Base-by-base conservation (phyloP, 331 rosid genomes). In the Quercus phellos region DNA sequence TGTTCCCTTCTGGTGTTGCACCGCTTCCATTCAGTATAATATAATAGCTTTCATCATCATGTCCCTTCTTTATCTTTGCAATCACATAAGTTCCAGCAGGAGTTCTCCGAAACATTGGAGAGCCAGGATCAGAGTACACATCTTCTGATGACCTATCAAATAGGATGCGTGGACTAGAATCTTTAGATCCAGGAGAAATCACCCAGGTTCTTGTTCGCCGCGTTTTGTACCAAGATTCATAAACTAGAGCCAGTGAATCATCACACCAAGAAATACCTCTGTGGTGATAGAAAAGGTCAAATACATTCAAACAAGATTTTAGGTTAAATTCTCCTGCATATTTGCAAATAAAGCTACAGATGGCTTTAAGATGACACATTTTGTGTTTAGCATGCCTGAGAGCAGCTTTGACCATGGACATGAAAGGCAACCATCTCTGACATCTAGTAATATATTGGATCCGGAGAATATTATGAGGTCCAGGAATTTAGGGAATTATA, bases 81-180 rank as follows among this genome's bases (percentile, higher is more conserved):
- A 95, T 87, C 72, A 91, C 77, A 68, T 95, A 93, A 3, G 97
- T 93, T 80, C 97, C 99, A 64, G 86, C 78, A 76, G 90, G 86
- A 76, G 99, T 95, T 84, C 99, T 91, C 86, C 97, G 90, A 77
- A 77, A 55, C 98, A 95, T 93, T 55, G 99, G 96, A 75, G 98
- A 93, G 64, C 99, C 99, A 77, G 99, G 99, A 85, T 95, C 99
- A 63, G 98, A 91, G 76, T 95, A 95, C n/a, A 95, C 97, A 84
- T 95, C 99, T 91, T 95, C 99, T 24, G 94, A 95, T 64, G 99
- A 95, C 77, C 99, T 91, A 81, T 95, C 99, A 80, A 95, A 93
- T 35, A 95, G 88, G 83, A 95, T 84, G 68, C 89, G 89, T 18
- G 99, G 91, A 77, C 87, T 82, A 68, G 74, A 77, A 54, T 90